Evolutionary conservation across 306 rosid species (phyloP).

Genomic region (Coriaria nepalensis): DNA sequence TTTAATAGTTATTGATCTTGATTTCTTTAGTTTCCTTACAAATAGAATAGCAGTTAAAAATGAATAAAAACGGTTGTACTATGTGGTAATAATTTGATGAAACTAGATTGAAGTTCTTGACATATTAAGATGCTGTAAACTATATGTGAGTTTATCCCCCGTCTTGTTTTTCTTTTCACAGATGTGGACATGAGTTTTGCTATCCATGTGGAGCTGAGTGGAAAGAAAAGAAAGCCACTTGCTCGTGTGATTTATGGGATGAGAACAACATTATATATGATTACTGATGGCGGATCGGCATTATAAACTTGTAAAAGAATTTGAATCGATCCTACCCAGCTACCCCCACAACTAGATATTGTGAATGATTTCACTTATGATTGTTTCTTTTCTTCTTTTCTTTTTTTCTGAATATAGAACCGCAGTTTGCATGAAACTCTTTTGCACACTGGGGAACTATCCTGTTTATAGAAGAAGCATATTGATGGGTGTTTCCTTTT

Average conservation of each 20-base stretch:
- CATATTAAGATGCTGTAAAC: constrained; percentile 1
- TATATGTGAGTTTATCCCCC: background rate
- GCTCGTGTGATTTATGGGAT: constrained; percentile 63
- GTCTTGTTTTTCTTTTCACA: constrained; percentile 16
- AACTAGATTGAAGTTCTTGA: background rate
- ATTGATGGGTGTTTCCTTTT: too few relatives aligned
- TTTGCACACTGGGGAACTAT: too few relatives aligned
- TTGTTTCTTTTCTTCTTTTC: constrained; percentile 4
- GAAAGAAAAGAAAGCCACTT: constrained; percentile 50
- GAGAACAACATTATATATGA: constrained; percentile 41
- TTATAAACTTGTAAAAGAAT: too few relatives aligned
- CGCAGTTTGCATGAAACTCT: background rate
- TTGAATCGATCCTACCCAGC: background rate
- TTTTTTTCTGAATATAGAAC: constrained; percentile 8
- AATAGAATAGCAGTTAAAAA: background rate
- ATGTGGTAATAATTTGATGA: too few relatives aligned
- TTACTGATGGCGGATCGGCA: constrained; percentile 1
- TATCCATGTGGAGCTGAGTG: constrained; percentile 69
- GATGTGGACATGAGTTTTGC: constrained; percentile 71
- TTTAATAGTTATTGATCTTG: background rate
- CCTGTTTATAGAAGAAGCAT: too few relatives aligned
- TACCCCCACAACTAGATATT: background rate
- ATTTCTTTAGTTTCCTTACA: background rate
- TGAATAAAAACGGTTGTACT: too few relatives aligned
- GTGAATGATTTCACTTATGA: too few relatives aligned